phyloP scores from a whole-genome alignment of 164 flowering plant species.

The Saururus chinensis region DNA sequence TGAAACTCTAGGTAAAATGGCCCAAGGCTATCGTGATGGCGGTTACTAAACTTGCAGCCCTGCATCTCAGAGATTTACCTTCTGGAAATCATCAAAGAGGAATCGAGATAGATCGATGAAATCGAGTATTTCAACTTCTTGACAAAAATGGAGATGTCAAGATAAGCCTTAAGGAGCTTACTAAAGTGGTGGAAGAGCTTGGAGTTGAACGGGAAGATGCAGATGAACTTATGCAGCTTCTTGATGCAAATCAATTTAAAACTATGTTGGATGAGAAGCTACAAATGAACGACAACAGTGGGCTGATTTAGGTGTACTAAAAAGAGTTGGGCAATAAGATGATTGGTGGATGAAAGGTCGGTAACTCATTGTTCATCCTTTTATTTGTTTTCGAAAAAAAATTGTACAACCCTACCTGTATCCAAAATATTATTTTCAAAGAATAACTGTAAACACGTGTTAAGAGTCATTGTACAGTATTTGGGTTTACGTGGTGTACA shows the following conservation, averaged over 20 bases:
- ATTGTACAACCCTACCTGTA: no score
- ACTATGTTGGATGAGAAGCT: no score
- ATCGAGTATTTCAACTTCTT: conserved; percentile 61
- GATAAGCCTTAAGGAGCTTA: conserved; percentile 90
- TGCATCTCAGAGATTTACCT: conserved; percentile 71
- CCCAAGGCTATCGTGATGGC: conserved; percentile 93
- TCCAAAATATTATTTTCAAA: no score
- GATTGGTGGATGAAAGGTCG: conserved; percentile 1
- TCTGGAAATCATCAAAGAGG: conserved; percentile 27
- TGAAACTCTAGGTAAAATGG: conserved; percentile 55
- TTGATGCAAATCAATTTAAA: conserved; percentile 64
- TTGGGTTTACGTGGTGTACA: no score
- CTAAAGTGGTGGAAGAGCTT: conserved; percentile 92
- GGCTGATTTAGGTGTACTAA: no score
- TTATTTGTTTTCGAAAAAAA: no score
- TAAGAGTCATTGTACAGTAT: no score
- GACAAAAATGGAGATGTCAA: conserved; percentile 97
- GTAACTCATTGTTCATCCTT: no score
- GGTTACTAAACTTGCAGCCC: conserved; percentile 80
- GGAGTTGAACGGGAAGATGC: conserved; percentile 93
- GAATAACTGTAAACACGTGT: no score
- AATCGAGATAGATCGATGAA: conserved; percentile 38
- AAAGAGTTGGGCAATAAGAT: no score
- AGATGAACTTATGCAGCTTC: conserved; percentile 82
- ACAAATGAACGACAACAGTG: no score